Base-by-base conservation (phyloP, 1,284 basidiomycete genomes). In the Ganoderma boninense region DNA sequence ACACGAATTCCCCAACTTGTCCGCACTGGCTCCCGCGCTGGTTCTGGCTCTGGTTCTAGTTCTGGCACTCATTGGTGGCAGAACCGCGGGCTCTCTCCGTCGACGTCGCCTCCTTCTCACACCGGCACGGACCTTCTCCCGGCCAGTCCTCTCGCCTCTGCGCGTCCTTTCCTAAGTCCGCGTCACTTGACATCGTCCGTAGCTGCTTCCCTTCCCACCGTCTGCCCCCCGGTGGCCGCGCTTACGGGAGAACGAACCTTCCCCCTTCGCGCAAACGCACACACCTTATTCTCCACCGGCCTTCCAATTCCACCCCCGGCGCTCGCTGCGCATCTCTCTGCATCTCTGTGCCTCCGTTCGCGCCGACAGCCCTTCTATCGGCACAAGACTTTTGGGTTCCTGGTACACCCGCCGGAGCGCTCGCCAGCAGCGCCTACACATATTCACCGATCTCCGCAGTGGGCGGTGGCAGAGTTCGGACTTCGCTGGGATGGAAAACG, bases 81-180 rank as follows among this genome's bases (percentile, higher is more conserved):
- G 35, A 38, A 40, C 35, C 20, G 18, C 32, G 20, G 57, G 18
- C 35, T 60, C 57, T 40, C 35, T 59, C 56, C 32, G 56, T 18
- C 56, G 16, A 46, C 18, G 16, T 20, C 18, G 7, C 11, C 10
- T 32, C 26, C 54, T 20, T 54, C 70, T 73, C 75, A 73, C 73
- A 73, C 70, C 75, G 75, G 75, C 69, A 70, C 73, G 70, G 73
- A 72, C 73, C 73, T 63, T 70, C 52, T 59, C 65, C 68, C 68
- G 67, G 60, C 23, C 61, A 8, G 16, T 49, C 49, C 42, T 49
- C 59, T 56, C 46, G 54, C 62, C 35, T 59, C 64, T 64, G 64
- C 69, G 63, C 65, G 65, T 64, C 70, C 71, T 74, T 62, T 71
- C 72, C 71, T 67, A 76, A 75, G 75, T 71, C 73, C 77, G 77